Percentiles rank a stretch among this genome's conserved stretches.
These are phyloP conservation scores for Manihot esculenta DNA, from an alignment of 441 rosid genomes.

Conservation along the genomic window DNA sequence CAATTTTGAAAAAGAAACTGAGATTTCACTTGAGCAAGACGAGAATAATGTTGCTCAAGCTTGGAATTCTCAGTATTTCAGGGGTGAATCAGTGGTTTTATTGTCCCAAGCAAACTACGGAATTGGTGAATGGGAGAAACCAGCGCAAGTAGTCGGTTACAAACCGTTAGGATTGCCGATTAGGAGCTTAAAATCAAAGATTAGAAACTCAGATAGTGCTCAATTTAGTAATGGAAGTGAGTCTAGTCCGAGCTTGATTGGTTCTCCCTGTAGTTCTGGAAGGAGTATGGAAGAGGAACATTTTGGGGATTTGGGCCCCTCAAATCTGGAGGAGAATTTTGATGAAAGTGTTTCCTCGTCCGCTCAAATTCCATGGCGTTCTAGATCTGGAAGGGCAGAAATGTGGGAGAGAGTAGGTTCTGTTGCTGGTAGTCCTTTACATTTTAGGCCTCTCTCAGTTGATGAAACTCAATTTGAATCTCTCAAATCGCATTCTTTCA, in stretches of 20 bases:
- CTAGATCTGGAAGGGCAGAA: slow-evolving; percentile 44
- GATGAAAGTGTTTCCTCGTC: slow-evolving; percentile 33
- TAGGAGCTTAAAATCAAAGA: slow-evolving; percentile 57
- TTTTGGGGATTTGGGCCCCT: slow-evolving; percentile 34
- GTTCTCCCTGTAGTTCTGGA: slow-evolving; percentile 24
- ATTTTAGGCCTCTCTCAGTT: slow-evolving; percentile 53
- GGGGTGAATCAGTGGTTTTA: slow-evolving; percentile 50
- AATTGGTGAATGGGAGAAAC: slow-evolving; percentile 34
- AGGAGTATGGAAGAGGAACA: slow-evolving; percentile 24
- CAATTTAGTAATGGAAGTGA: slow-evolving; percentile 31
- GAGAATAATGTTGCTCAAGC: slow-evolving; percentile 39
- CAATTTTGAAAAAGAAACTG: slow-evolving; percentile 30
- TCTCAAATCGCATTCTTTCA: slow-evolving; percentile 40
- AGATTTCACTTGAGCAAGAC: slow-evolving; percentile 22
- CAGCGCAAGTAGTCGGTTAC: slow-evolving; percentile 24
- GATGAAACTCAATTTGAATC: slow-evolving; percentile 55
- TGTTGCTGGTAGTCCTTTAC: slow-evolving; percentile 27
- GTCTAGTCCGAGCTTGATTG: slow-evolving; percentile 34
- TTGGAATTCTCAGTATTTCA: slow-evolving; percentile 63
- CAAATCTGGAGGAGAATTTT: slow-evolving; percentile 38
- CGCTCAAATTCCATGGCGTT: slow-evolving; percentile 40
- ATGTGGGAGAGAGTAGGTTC: slow-evolving; percentile 27
- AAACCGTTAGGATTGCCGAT: slow-evolving; percentile 76
- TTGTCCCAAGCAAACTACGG: slow-evolving; percentile 51
- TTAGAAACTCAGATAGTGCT: slow-evolving; percentile 18